Conservation (phyloP, 257 asterid species). For the Solanum neorickii region DNA sequence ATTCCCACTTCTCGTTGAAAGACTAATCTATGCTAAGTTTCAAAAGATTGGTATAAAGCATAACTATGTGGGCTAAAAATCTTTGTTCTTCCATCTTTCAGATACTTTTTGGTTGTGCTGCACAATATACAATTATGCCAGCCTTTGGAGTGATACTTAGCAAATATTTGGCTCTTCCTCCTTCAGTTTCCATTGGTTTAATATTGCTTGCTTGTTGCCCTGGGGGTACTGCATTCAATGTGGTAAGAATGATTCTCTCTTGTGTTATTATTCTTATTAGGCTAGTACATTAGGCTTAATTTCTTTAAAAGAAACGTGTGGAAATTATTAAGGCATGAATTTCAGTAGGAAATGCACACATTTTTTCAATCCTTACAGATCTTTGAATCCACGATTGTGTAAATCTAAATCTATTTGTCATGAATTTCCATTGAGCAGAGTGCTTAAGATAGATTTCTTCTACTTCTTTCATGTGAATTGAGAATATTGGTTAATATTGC, state of each 20-base stretch:
- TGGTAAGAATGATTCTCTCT: conserved; percentile 38
- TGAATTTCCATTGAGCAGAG: neutral
- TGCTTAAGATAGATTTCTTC: neutral
- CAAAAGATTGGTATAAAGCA: neutral
- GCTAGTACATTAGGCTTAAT: neutral
- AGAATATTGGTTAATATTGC: neutral
- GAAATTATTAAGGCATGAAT: neutral
- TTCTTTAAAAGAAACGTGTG: neutral
- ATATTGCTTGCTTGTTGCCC: conserved; percentile 86
- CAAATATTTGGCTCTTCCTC: conserved; percentile 62
- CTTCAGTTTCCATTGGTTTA: conserved; percentile 70
- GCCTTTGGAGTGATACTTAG: conserved; percentile 49
- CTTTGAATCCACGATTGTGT: neutral
- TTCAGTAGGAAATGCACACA: neutral
- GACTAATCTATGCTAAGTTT: neutral
- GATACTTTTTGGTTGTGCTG: conserved; percentile 79
- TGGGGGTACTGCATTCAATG: conserved; percentile 94
- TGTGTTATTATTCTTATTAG: neutral
- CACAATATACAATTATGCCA: conserved; percentile 87
- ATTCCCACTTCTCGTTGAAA: neutral
- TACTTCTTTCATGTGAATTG: neutral
- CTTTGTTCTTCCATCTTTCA: conserved; percentile 10
- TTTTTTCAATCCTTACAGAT: neutral
- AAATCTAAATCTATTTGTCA: neutral
- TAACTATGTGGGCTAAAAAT: neutral